Base-by-base conservation (phyloP, 2,329 filamentous ascomycete genomes). In the Botrytis hyacinthi region DNA sequence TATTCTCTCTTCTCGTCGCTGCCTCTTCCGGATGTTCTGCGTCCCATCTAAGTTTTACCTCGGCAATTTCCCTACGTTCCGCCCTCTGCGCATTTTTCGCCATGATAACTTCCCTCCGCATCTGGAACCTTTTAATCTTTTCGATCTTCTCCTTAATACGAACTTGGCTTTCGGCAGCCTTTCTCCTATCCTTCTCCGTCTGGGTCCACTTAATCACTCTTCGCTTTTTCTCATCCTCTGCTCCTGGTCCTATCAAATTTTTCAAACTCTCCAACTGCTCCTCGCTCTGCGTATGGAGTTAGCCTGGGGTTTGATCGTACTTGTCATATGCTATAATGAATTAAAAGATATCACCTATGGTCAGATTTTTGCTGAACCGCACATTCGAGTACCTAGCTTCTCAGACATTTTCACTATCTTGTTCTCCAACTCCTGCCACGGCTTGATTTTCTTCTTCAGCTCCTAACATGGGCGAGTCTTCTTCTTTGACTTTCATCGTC, bases 181-280 rank as follows among this genome's bases (percentile, higher is more conserved):
- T n/a, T 9, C 60, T 63, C 60, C 26, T 16, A 18, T n/a, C 16
- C 26, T 63, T 63, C 26, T 44, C 60, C 37, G 22, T 42, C 37
- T 63, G 60, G 35, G 60, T 42, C 26, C 37, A 29, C 35, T 29
- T 29, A 10, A 63, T 63, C 8, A 63, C 26, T 29, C 60, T 63
- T 42, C 60, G 37, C 37, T 63, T 63, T n/a, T 16, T 63, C 26
- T 63, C 60, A 42, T 63, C 60, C 26, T 63, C 60, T 63, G 60
- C 60, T 63, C 60, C 60, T 42, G 60, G 60, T 8, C 60, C 37
- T 4, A 16, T 42, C 16, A 63, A 42, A 18, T 29, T 9, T 42
- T 63, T 63, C 26, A 63, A 44, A 63, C 37, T 63, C 60, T 63
- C 60, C 14, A 63, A 42, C 37, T 42, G 37, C 37, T 63, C 35